Conservation (phyloP, 2,329 filamentous ascomycete species). For the Paradendryphiella salina region DNA sequence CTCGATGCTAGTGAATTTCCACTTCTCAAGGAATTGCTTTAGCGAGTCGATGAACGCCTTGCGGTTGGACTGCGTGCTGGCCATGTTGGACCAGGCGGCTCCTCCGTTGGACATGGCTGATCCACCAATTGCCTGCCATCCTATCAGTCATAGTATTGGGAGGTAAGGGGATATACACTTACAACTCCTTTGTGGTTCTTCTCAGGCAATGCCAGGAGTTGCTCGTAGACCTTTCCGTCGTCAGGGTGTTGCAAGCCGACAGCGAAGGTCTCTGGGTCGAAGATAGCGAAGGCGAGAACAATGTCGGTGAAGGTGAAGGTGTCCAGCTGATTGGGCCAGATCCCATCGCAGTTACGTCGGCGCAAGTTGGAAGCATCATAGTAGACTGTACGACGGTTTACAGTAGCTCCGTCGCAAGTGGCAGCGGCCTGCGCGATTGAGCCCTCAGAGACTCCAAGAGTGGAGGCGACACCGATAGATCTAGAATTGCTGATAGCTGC, state of each 20-base stretch:
- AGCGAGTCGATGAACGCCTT: slow-evolving; percentile 46
- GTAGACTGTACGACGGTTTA: slow-evolving; percentile 17
- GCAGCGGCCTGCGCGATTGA: neutral
- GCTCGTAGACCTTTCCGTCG: slow-evolving; percentile 23
- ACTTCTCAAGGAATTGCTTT: slow-evolving; percentile 48
- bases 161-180: neutral
- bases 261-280: slow-evolving; percentile 45
- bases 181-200: slow-evolving; percentile 23
- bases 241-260: slow-evolving; percentile 18
- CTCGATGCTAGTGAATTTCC: slow-evolving; percentile 51
- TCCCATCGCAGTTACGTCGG: slow-evolving; percentile 24
- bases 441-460: slow-evolving; percentile 14
- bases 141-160: neutral
- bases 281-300: slow-evolving; percentile 48
- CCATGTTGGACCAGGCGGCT: slow-evolving; percentile 44
- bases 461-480: slow-evolving; percentile 1
- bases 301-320: slow-evolving; percentile 32
- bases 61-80: slow-evolving; percentile 32
- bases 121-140: slow-evolving; percentile 44
- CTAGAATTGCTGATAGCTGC: neutral
- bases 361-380: slow-evolving; percentile 30
- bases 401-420: neutral
- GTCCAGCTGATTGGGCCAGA: slow-evolving; percentile 29
- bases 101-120: slow-evolving; percentile 40
- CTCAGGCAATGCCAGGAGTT: slow-evolving; percentile 22